A percentile compares a stretch with the other conserved stretches of the same genome.
These are phyloP conservation scores for Eimeria tenella DNA, from an alignment of 169 alveolate species.

Conservation along the genomic window DNA sequence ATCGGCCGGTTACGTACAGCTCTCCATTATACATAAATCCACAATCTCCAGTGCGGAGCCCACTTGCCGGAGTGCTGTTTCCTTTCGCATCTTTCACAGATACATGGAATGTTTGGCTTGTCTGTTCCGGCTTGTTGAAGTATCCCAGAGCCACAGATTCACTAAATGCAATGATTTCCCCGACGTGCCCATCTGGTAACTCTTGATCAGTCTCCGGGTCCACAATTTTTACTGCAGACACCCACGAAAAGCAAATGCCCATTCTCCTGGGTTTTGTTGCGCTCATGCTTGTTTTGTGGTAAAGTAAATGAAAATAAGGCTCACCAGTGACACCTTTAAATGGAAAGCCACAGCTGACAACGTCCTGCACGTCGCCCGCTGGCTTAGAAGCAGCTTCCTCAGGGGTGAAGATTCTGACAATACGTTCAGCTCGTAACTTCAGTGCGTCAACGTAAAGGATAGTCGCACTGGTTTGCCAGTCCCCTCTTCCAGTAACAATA, in stretches of 20 bases:
- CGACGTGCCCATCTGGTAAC: slow-evolving; percentile 80
- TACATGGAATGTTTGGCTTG: slow-evolving; percentile 77
- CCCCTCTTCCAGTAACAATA: slow-evolving; percentile 83
- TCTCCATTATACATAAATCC: slow-evolving; percentile 84
- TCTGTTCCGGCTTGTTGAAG: slow-evolving; percentile 81
- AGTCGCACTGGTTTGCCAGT: slow-evolving; percentile 56
- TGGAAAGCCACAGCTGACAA: slow-evolving; percentile 80
- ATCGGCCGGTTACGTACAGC: slow-evolving; percentile 85
- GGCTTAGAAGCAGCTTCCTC: slow-evolving; percentile 59
- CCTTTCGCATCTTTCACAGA: slow-evolving; percentile 77
- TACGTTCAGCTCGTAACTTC: slow-evolving; percentile 79
- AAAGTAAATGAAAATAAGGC: neutral
- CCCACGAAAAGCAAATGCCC: neutral
- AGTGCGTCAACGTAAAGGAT: slow-evolving; percentile 79
- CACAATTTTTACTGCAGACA: slow-evolving; percentile 82
- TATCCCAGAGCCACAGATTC: slow-evolving; percentile 85
- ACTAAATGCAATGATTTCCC: slow-evolving; percentile 84
- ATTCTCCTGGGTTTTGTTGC: neutral
- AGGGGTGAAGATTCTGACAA: slow-evolving; percentile 69
- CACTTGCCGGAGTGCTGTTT: slow-evolving; percentile 76
- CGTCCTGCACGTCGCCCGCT: slow-evolving; percentile 65
- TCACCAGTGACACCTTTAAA: slow-evolving; percentile 75
- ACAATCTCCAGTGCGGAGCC: slow-evolving; percentile 85
- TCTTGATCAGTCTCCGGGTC: slow-evolving; percentile 85
- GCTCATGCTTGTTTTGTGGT: too few relatives aligned